A percentile compares a stretch with the other conserved stretches of the same genome.
Conservation (phyloP, 78 protist species). For the Mastigamoeba balamuthi region DNA sequence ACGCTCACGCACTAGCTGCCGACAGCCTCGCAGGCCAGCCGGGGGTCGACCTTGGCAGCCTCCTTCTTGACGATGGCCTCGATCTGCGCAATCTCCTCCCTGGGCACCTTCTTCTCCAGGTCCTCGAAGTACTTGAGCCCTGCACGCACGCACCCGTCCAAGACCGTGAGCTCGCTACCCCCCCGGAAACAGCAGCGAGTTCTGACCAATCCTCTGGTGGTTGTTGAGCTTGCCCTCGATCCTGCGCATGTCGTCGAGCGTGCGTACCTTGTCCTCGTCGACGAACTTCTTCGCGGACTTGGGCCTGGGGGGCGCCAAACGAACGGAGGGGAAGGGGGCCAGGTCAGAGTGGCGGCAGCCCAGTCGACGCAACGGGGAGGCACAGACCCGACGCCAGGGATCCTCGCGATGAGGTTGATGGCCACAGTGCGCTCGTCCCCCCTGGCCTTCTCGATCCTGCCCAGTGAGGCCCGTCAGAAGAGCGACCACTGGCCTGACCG, state of each 20-base stretch:
- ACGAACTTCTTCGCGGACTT: conserved; percentile 14
- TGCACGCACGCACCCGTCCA: neutral
- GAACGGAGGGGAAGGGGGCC: too few species aligned
- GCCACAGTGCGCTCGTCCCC: neutral
- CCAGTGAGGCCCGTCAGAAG: too few species aligned
- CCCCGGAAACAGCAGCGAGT: neutral
- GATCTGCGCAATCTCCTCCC: conserved; percentile 26
- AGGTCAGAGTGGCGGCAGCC: neutral
- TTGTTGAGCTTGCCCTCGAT: conserved; percentile 15
- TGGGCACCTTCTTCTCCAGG: conserved; percentile 35
- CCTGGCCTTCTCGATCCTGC: neutral
- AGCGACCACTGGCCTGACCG: too few species aligned
- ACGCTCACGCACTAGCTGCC: conserved; percentile 25
- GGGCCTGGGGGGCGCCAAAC: neutral
- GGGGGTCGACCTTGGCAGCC: conserved; percentile 5
- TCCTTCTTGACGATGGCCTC: conserved; percentile 2
- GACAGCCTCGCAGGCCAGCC: conserved; percentile 1
- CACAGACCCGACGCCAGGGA: conserved; percentile 38
- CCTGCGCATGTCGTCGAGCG: conserved; percentile 7
- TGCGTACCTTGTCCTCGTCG: conserved; percentile 5
- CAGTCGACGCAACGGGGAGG: neutral
- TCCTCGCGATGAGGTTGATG: conserved; percentile 5
- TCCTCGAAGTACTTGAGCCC: conserved; percentile 23
- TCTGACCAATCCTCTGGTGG: conserved; percentile 31
- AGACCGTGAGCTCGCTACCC: too few species aligned